Conservation (phyloP, 164 flowering plant species). For the Echeveria elegans region DNA sequence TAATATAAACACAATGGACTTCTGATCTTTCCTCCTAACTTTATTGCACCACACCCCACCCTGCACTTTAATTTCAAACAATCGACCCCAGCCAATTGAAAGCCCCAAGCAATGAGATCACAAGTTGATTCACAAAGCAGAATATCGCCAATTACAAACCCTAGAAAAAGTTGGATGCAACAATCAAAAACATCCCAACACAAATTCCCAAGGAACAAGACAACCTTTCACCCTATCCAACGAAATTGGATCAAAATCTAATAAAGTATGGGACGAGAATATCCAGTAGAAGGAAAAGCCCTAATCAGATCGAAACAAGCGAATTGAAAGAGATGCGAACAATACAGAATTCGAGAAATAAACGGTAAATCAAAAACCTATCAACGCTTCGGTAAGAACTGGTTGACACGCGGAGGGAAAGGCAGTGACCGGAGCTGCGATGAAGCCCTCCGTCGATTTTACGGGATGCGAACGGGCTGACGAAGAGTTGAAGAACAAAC, state of each 20-base stretch:
- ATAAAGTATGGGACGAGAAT: neutral
- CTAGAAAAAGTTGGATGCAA: neutral
- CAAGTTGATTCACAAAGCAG: neutral
- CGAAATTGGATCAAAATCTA: neutral
- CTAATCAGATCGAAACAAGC: neutral
- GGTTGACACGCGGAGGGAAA: neutral
- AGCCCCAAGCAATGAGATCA: too few relatives aligned
- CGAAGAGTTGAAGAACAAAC: neutral
- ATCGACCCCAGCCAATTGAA: too few relatives aligned
- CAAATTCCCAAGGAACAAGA: neutral
- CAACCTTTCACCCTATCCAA: neutral
- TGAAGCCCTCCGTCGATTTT: neutral
- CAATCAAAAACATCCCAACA: neutral
- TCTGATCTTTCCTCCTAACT: neutral
- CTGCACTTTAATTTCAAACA: neutral
- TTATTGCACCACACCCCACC: neutral
- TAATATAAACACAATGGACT: neutral
- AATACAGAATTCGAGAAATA: neutral
- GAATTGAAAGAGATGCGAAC: neutral
- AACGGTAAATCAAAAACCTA: neutral
- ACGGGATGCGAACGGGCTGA: constrained; percentile 1
- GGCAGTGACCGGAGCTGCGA: neutral
- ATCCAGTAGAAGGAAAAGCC: neutral
- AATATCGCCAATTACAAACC: neutral
- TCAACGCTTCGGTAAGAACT: neutral